Conservation (phyloP, 2,329 filamentous ascomycete species). For the Cordyceps tenuipes region DNA sequence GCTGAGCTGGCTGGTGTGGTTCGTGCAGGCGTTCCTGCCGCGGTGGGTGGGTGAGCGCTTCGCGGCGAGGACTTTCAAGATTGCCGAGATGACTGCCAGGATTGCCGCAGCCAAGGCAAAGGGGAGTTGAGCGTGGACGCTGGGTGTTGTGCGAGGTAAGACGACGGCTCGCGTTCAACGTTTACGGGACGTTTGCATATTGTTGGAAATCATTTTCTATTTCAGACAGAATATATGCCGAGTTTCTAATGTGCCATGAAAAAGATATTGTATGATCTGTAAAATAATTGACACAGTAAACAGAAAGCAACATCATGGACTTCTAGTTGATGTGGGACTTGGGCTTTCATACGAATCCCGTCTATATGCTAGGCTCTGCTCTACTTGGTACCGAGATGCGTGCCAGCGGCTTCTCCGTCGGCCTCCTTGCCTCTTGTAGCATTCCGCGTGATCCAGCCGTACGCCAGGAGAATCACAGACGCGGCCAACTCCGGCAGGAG, state of each 20-base stretch:
- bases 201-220: too few species aligned
- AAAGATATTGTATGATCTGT: too few species aligned
- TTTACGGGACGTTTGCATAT: neutral
- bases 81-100: slow-evolving; percentile 19
- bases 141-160: neutral
- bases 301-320: neutral
- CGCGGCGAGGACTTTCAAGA: slow-evolving; percentile 22
- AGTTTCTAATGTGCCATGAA: too few species aligned
- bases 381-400: neutral
- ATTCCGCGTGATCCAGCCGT: neutral
- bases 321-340: too few species aligned
- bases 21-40: slow-evolving; percentile 15
- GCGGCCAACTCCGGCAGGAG: slow-evolving; percentile 5
- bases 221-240: too few species aligned
- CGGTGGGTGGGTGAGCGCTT: slow-evolving; percentile 22
- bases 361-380: neutral
- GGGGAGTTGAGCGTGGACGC: slow-evolving; percentile 12
- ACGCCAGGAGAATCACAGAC: neutral
- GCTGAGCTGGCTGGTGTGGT: neutral
- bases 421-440: neutral
- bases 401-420: neutral
- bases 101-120: slow-evolving; percentile 20
- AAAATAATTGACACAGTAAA: neutral
- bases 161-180: neutral
- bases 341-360: neutral